Conservation (phyloP, 2,329 filamentous ascomycete species). For the Dactylellina drechsleri region DNA sequence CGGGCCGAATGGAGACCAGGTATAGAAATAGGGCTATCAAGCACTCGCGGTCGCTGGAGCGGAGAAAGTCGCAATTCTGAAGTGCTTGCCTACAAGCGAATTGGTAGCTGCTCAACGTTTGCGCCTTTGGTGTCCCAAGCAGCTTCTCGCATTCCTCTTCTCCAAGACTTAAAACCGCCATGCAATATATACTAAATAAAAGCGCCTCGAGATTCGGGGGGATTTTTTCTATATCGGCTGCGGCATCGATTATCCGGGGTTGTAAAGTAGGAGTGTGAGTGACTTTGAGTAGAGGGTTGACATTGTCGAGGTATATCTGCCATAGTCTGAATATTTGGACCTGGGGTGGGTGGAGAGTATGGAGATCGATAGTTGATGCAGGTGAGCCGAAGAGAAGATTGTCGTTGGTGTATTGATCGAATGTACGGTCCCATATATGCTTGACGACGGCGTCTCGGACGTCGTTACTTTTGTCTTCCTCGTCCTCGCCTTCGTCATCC, state of each 20-base stretch:
- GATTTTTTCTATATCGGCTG: constrained; percentile 68
- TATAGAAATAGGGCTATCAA: constrained; percentile 75
- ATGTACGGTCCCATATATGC: constrained; percentile 65
- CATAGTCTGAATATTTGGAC: constrained; percentile 76
- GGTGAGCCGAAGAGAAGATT: constrained; percentile 68
- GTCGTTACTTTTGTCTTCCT: constrained; percentile 59
- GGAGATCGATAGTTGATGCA: constrained; percentile 63
- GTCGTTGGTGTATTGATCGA: constrained; percentile 61
- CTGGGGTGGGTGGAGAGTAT: constrained; percentile 70
- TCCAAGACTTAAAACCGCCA: constrained; percentile 69
- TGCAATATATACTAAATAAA: constrained; percentile 74
- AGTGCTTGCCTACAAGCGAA: constrained; percentile 72
- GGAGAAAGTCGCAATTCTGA: constrained; percentile 73
- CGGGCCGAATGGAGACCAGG: constrained; percentile 63
- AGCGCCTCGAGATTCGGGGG: constrained; percentile 69
- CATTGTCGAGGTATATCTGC: constrained; percentile 78
- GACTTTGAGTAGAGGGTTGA: constrained; percentile 77
- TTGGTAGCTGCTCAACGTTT: constrained; percentile 68
- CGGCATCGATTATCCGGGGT: constrained; percentile 72
- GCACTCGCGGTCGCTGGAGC: constrained; percentile 71
- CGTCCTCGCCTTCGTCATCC: constrained; percentile 57
- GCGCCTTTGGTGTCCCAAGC: constrained; percentile 67
- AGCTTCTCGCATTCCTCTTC: constrained; percentile 67
- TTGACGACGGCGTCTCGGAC: constrained; percentile 62
- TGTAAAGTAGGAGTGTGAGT: constrained; percentile 78